These are phyloP conservation scores for Verticillium dahliae DNA, from an alignment of 2,329 filamentous ascomycete genomes.

Conservation along the genomic window DNA sequence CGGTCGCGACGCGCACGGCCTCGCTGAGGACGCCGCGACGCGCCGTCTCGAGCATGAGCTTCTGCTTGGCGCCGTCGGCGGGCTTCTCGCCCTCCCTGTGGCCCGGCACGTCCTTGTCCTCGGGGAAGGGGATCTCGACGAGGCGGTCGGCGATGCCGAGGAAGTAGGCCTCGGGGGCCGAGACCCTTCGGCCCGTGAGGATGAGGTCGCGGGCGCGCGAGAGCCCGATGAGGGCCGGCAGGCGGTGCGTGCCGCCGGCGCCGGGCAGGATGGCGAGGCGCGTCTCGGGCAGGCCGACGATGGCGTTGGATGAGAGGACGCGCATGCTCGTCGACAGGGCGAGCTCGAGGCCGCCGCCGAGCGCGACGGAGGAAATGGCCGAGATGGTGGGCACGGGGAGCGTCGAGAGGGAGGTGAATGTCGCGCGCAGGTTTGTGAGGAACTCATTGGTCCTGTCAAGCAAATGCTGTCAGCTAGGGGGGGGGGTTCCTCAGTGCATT, in stretches of 20 bases:
- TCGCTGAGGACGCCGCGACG: slow-evolving; percentile 65
- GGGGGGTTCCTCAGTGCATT: neutral
- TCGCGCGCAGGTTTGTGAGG: slow-evolving; percentile 67
- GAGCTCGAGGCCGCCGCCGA: slow-evolving; percentile 90
- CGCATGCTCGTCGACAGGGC: slow-evolving; percentile 86
- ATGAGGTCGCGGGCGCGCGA: slow-evolving; percentile 83
- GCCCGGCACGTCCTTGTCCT: slow-evolving; percentile 33
- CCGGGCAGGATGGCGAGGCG: slow-evolving; percentile 90
- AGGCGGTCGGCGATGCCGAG: slow-evolving; percentile 85
- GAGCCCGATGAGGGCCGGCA: slow-evolving; percentile 75
- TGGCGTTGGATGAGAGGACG: slow-evolving; percentile 72
- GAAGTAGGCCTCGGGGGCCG: slow-evolving; percentile 82
- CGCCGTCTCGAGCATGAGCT: slow-evolving; percentile 47
- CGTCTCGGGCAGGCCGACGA: slow-evolving; percentile 83
- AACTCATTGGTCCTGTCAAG: slow-evolving; percentile 66
- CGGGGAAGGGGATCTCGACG: slow-evolving; percentile 63
- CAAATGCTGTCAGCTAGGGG: slow-evolving; percentile 1
- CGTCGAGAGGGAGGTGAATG: slow-evolving; percentile 64
- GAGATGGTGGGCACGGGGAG: slow-evolving; percentile 88
- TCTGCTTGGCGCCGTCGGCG: slow-evolving; percentile 24
- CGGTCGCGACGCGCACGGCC: slow-evolving; percentile 69
- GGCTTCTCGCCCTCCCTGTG: slow-evolving; percentile 29
- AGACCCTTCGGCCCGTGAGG: slow-evolving; percentile 80
- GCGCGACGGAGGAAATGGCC: slow-evolving; percentile 76
- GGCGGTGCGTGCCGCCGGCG: slow-evolving; percentile 84